Base-by-base conservation (phyloP, 2,329 filamentous ascomycete genomes). In the Penicillium sumatraense region DNA sequence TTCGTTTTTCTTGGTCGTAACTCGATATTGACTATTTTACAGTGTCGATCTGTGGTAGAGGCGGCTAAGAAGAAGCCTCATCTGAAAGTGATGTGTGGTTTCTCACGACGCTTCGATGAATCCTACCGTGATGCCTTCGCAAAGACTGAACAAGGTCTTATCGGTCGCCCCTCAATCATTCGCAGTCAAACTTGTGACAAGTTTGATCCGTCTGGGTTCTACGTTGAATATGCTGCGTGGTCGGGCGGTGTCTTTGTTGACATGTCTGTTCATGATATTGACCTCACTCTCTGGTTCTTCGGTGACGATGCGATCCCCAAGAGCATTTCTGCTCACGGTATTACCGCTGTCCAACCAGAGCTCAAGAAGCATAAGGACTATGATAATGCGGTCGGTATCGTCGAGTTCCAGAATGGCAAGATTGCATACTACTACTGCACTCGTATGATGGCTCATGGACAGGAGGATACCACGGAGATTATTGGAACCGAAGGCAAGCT, bases 231-330 rank as follows among this genome's bases (percentile, higher is more conserved):
- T 70, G 84, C 86, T 5, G 78, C 84, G 61, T 86, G 82, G 72
- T 82, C 78, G 2, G 86, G 86, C 23, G 86, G 86, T 48, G 86
- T 89, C 63, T 89, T 89, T 63, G 86, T 89, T 49, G 87, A 89
- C 72, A 87, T 84, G 75, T 83, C 82, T 49, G 83, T 89, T 62
- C 87, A 89, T 73, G 87, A 89, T 63, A 89, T 89, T 58, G 85
- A 87, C 59, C 78, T 87, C 3, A 80, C 83, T 0, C 72, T 87
- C 4, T 87, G 84, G 84, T 87, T 82, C 74, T 85, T 86, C 63
- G 83, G 82, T 8, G 74, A 81, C 45, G 80, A 83, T 53, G 74
- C 74, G 11, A 66, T 76, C 5, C 78, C 85, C 53, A 86, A 86
- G 71, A 80, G 75, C 51, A 80, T 84, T 14, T 76, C 77, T 2